phyloP scores from a whole-genome alignment of 2,329 filamentous ascomycete species.

The Samsoniella hepiali region DNA sequence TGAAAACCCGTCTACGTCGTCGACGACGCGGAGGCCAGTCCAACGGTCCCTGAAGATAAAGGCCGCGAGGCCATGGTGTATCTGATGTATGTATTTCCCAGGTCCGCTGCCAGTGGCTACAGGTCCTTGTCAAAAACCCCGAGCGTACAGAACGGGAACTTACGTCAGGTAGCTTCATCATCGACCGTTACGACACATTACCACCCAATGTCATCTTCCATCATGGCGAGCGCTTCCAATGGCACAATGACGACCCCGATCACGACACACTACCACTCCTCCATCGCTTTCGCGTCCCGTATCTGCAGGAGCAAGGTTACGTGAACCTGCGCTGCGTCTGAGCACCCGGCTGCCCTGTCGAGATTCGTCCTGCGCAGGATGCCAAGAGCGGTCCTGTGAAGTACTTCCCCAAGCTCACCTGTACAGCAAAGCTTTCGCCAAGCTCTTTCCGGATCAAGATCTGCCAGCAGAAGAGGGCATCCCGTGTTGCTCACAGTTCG shows the following conservation, averaged over 20 bases:
- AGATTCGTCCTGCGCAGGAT: slow-evolving; percentile 42
- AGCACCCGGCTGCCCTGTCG: slow-evolving; percentile 52
- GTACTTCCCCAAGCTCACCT: slow-evolving; percentile 37
- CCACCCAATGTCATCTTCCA: slow-evolving; percentile 46
- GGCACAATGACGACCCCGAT: slow-evolving; percentile 53
- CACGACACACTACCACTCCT: slow-evolving; percentile 53
- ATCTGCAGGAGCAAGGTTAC: slow-evolving; percentile 53
- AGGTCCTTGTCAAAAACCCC: too few relatives aligned
- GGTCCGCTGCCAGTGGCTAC: too few relatives aligned
- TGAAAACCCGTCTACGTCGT: slow-evolving; percentile 54
- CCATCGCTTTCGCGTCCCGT: slow-evolving; percentile 44
- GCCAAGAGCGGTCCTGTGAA: slow-evolving; percentile 27
- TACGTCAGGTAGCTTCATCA: slow-evolving; percentile 38
- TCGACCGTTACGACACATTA: slow-evolving; percentile 46
- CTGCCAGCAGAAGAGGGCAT: neutral
- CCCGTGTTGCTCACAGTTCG: neutral
- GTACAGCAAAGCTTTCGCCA: slow-evolving; percentile 41
- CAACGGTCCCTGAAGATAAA: slow-evolving; percentile 49
- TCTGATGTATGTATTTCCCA: slow-evolving; percentile 36
- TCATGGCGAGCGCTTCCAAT: slow-evolving; percentile 47
- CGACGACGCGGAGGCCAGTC: slow-evolving; percentile 43
- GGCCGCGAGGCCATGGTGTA: slow-evolving; percentile 53
- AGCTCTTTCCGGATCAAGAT: slow-evolving; percentile 34
- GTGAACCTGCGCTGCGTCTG: slow-evolving; percentile 59
- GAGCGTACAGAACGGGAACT: too few relatives aligned